phyloP scores from a whole-genome alignment of 495 filamentous ascomycete species.

The Trichocladium antarcticum region DNA sequence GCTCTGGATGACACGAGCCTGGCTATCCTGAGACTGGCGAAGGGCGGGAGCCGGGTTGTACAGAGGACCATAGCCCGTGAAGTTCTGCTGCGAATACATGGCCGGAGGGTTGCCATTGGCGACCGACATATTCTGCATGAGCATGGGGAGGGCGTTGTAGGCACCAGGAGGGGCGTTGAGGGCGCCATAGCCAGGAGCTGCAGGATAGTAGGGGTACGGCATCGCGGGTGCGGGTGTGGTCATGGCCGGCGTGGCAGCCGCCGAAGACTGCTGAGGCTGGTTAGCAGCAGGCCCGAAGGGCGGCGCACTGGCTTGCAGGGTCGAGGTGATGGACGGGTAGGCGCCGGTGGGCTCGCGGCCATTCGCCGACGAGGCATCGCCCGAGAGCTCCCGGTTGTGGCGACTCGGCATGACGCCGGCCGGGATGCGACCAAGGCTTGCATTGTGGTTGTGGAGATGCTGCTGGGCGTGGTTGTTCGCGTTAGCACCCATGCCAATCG shows the following conservation, averaged over 20 bases:
- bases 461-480: slow-evolving; percentile 63
- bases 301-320: slow-evolving; percentile 65
- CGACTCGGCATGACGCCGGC: slow-evolving; percentile 48
- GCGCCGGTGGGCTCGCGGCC: slow-evolving; percentile 41
- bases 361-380: slow-evolving; percentile 29
- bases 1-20: slow-evolving; percentile 58
- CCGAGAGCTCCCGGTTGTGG: slow-evolving; percentile 55
- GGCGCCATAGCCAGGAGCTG: slow-evolving; percentile 15
- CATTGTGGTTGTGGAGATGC: slow-evolving; percentile 73
- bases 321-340: slow-evolving; percentile 48
- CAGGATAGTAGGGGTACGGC: slow-evolving; percentile 33
- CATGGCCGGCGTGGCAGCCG: slow-evolving; percentile 26
- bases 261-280: slow-evolving; percentile 25
- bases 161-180: slow-evolving; percentile 11
- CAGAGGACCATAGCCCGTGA: slow-evolving; percentile 31
- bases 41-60: slow-evolving; percentile 27
- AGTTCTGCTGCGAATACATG: slow-evolving; percentile 42
- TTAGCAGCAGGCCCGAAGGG: slow-evolving; percentile 49
- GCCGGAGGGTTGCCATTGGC: slow-evolving; percentile 27
- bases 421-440: slow-evolving; percentile 67
- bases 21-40: slow-evolving; percentile 45
- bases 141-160: slow-evolving; percentile 44
- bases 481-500: slow-evolving; percentile 24
- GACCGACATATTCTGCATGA: slow-evolving; percentile 51
- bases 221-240: slow-evolving; percentile 27